Evolutionary conservation across 106 monocot genomes (phyloP).

Genomic region (Platanthera zijinensis): DNA sequence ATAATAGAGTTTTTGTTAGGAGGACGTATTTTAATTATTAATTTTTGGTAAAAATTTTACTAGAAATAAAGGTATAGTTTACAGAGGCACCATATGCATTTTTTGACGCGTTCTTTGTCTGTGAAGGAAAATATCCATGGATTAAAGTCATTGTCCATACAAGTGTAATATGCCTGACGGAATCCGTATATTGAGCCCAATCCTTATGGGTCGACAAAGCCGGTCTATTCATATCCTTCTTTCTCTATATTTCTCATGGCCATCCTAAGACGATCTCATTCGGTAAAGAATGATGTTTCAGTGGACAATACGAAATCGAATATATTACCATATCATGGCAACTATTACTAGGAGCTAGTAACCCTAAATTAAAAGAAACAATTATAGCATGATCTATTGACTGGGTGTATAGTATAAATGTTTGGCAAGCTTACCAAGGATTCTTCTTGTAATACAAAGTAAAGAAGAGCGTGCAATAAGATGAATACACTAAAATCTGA

Average conservation of each 20-base stretch:
- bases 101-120: not conserved
- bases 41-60: not conserved
- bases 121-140: not conserved
- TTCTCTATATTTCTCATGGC: not conserved
- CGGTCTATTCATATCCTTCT: not conserved
- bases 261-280: not conserved
- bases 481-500: not conserved
- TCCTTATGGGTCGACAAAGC: not conserved
- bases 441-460: not conserved
- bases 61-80: not conserved
- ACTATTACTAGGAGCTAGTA: not conserved
- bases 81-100: not conserved
- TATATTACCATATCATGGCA: not conserved
- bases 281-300: too few relatives aligned
- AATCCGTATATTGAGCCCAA: not conserved
- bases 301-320: not conserved
- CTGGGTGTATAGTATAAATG: not conserved
- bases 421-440: not conserved
- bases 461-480: not conserved
- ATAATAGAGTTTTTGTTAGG: not conserved
- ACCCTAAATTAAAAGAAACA: not conserved
- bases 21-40: not conserved
- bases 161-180: not conserved
- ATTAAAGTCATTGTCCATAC: not conserved
- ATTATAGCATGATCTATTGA: not conserved